A percentile compares a stretch with the other conserved stretches of the same genome.
phyloP scores from a whole-genome alignment of 352 stramenopile genomes.

The Elongisporangium prolatum region DNA sequence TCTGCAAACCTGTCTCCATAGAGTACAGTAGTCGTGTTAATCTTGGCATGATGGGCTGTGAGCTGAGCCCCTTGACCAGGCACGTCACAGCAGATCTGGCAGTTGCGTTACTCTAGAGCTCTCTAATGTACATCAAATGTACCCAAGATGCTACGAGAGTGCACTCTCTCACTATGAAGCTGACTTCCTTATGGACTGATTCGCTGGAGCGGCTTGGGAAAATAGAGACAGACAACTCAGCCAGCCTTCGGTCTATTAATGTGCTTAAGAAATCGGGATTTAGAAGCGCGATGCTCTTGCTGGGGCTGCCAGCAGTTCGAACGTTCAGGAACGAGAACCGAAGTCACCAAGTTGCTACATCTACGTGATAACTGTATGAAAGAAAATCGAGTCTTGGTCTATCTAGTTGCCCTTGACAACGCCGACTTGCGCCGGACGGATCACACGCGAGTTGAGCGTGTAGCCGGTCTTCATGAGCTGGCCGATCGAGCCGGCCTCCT shows the following conservation, averaged over 20 bases:
- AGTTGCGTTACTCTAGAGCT: no score
- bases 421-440: conserved; percentile 96
- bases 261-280: not conserved
- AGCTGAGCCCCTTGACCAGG: no score
- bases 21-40: no score
- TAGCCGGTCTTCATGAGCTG: conserved; percentile 98
- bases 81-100: no score
- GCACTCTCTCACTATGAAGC: no score
- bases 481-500: conserved; percentile 89
- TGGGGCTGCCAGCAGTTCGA: not conserved
- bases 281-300: not conserved
- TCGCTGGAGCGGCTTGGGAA: no score
- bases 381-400: not conserved
- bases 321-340: not conserved
- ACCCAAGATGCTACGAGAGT: no score
- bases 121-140: no score
- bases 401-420: conserved; percentile 61
- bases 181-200: no score
- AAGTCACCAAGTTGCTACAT: not conserved
- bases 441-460: conserved; percentile 93
- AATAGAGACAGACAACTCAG: not conserved
- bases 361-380: not conserved
- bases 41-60: no score
- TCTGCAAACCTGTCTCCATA: no score
- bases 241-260: not conserved